Conservation (phyloP, 2,329 filamentous ascomycete genomes). For the Microsporum audouinii region DNA sequence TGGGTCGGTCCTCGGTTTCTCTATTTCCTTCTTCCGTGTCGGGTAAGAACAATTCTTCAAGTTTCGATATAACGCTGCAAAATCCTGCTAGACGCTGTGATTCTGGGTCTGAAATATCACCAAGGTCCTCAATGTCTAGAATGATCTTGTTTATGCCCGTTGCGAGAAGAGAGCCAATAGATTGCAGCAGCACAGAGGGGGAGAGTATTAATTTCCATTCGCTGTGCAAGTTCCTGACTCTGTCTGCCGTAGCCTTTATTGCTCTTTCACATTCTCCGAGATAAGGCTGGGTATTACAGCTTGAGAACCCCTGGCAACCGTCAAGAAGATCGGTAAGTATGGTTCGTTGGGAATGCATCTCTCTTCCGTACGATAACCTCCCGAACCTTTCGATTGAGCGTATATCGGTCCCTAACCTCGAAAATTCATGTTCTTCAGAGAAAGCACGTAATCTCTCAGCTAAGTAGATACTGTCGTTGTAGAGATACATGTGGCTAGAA, state of each 20-base stretch:
- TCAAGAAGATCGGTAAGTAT: constrained; percentile 52
- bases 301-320: constrained; percentile 50
- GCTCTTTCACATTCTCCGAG: constrained; percentile 50
- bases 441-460: constrained; percentile 43
- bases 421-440: constrained; percentile 35
- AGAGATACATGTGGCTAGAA: constrained; percentile 51
- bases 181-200: constrained; percentile 50
- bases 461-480: constrained; percentile 52
- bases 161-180: constrained; percentile 47
- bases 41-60: constrained; percentile 47
- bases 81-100: constrained; percentile 48
- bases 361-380: constrained; percentile 49
- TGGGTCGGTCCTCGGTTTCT: constrained; percentile 17
- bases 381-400: constrained; percentile 48
- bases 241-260: constrained; percentile 46
- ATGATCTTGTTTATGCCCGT: constrained; percentile 50
- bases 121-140: constrained; percentile 50
- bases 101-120: constrained; percentile 53
- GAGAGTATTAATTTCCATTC: constrained; percentile 50
- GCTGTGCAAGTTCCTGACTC: constrained; percentile 45
- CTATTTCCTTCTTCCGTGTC: constrained; percentile 25
- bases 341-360: constrained; percentile 54
- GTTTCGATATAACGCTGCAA: constrained; percentile 44
- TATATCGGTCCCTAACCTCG: constrained; percentile 44
- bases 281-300: constrained; percentile 49